These are phyloP conservation scores for Eutypa lata DNA, from an alignment of 2,329 filamentous ascomycete species.

Conservation along the genomic window DNA sequence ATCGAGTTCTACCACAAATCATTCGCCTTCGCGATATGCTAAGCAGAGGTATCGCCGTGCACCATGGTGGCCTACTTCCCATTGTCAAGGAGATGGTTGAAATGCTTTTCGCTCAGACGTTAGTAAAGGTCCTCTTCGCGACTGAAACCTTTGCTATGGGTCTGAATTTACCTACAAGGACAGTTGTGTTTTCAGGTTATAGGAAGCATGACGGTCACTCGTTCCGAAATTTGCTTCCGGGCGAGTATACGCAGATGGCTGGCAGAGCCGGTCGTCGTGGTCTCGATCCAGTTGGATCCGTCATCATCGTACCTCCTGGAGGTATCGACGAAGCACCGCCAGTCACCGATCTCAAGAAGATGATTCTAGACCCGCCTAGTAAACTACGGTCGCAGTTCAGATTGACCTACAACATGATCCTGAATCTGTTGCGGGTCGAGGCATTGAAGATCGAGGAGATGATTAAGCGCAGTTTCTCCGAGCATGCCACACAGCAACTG, in stretches of 20 bases:
- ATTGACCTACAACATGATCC: conserved; percentile 98
- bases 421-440: conserved; percentile 91
- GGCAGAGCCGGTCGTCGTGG: conserved; percentile 90
- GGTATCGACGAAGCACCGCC: conserved; percentile 83
- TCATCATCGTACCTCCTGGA: conserved; percentile 85
- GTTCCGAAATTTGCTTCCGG: conserved; percentile 87
- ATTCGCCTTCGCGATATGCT: conserved; percentile 81
- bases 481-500: conserved; percentile 92
- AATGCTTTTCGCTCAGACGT: conserved; percentile 88
- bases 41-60: conserved; percentile 86
- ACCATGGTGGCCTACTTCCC: conserved; percentile 89
- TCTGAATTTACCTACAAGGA: conserved; percentile 89
- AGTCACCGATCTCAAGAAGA: conserved; percentile 76
- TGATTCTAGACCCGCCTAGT: conserved; percentile 94
- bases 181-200: conserved; percentile 95
- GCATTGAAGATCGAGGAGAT: conserved; percentile 98
- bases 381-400: conserved; percentile 95
- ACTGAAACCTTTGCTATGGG: conserved; percentile 99
- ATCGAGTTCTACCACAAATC: conserved; percentile 88
- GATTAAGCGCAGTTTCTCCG: conserved; percentile 99
- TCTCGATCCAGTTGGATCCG: conserved; percentile 86
- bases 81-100: conserved; percentile 98
- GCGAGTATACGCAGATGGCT: conserved; percentile 98
- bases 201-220: conserved; percentile 92
- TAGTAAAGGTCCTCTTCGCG: conserved; percentile 96